phyloP scores from a whole-genome alignment of 805 yeast species.

The Myxozyma udenii region DNA sequence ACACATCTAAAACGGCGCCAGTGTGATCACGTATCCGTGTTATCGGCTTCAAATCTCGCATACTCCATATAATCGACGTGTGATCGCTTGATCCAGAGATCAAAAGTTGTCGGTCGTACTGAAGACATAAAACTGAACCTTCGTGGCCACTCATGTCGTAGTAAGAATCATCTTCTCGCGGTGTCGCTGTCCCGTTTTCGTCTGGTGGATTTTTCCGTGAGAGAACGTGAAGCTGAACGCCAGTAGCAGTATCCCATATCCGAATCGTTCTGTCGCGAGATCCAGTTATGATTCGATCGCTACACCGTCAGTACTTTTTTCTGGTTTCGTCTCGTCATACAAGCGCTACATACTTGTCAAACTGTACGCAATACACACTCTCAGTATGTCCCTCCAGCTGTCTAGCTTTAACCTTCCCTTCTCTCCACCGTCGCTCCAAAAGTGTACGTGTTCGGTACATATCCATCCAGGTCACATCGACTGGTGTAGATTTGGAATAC shows the following conservation, averaged over 20 bases:
- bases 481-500: conserved; percentile 5
- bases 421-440: conserved; percentile 35
- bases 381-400: conserved; percentile 65
- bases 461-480: conserved; percentile 29
- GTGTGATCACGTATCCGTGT: conserved; percentile 32
- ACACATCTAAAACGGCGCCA: conserved; percentile 35
- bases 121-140: conserved; percentile 38
- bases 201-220: conserved; percentile 7
- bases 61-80: conserved; percentile 38
- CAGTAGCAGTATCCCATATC: conserved; percentile 38
- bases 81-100: conserved; percentile 40
- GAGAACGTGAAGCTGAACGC: conserved; percentile 26
- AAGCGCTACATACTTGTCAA: conserved; percentile 40
- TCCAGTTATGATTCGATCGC: conserved; percentile 73
- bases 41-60: conserved; percentile 31
- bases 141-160: conserved; percentile 30
- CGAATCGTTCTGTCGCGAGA: conserved; percentile 47
- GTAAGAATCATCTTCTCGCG: not conserved
- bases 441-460: conserved; percentile 31
- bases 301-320: conserved; percentile 27
- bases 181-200: not conserved
- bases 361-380: conserved; percentile 78
- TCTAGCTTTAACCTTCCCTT: conserved; percentile 28
- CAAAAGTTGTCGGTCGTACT: conserved; percentile 33
- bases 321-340: not conserved